Base-by-base conservation (phyloP, 306 rosid species). In the Lathyrus tuberosus region DNA sequence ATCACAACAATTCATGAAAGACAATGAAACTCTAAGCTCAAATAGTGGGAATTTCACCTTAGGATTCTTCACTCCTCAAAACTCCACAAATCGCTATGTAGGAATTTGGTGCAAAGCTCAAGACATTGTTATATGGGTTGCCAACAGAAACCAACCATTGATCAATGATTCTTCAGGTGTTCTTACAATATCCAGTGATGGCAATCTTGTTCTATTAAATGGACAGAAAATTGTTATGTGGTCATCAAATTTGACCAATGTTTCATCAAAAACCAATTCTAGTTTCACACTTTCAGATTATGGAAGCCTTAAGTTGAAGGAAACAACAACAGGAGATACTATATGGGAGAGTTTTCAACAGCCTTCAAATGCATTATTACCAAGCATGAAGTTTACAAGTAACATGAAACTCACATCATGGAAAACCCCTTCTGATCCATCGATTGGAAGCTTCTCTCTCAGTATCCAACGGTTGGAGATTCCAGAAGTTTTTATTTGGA, bases 261-360 rank as follows among this genome's bases (percentile, higher is more conserved):
- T 51, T 5, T n/a, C 30, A 11, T 6, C 16, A 6, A 77, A 20
- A 20, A 52, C 59, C 15, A 53, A 76, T 67, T 40, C 81, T 14
- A 78, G 4, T 73, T 67, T 2, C 71, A 11, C 65, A 15, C 72
- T 86, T 26, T 64, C 40, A 30, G 88, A 86, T 52, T 56, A 53
- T 0, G 86, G 91, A 3, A 81, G 57, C 7, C 79, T 83, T 33
- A 71, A 75, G 0, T 35, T 83, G 31, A 2, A 17, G 17, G 80
- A 67, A 13, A 15, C 18, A 14, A 1, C 67, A 46, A 49, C 51
- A 2, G 78, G 71, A 35, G 6, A n/a, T 5, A 5, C 3, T 5
- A 0, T 69, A 51, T 85, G 87, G 87, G 63, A 61, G 51, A 83
- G 87, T 69, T 80, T 80, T 56, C 51, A 68, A 4, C 16, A 79